Percentiles rank a stretch among this genome's conserved stretches.
These are phyloP conservation scores for Giardia muris DNA, from an alignment of 208 protist genomes.

Conservation along the genomic window DNA sequence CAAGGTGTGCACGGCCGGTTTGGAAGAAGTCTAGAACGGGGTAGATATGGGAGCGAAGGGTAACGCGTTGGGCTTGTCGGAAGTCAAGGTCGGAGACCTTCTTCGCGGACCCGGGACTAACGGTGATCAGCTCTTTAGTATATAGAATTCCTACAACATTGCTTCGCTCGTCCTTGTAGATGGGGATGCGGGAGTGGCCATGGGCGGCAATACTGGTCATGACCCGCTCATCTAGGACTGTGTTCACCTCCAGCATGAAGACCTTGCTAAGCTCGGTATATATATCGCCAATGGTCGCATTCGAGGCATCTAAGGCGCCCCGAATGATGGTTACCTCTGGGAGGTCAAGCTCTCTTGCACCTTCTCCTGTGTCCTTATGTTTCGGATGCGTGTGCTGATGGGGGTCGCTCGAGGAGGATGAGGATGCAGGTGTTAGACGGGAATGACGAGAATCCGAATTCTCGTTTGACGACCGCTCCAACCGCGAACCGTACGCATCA, in stretches of 20 bases:
- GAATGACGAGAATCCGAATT: not conserved
- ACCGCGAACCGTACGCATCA: constrained; percentile 37
- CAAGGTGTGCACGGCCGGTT: not conserved
- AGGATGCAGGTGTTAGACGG: not conserved
- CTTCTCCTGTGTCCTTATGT: not conserved
- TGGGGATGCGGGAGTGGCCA: constrained; percentile 47
- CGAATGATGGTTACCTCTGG: constrained; percentile 46
- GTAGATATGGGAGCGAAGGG: not conserved
- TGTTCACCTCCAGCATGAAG: constrained; percentile 40
- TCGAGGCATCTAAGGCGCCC: constrained; percentile 39
- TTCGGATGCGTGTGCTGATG: not conserved
- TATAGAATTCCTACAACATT: constrained; percentile 47
- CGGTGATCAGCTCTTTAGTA: constrained; percentile 40
- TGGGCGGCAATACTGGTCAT: constrained; percentile 33
- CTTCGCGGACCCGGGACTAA: not conserved
- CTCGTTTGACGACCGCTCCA: constrained; percentile 22
- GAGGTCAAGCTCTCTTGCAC: not conserved
- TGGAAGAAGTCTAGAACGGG: not conserved
- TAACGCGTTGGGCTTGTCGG: not conserved
- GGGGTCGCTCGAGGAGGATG: not conserved
- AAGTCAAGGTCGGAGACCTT: not conserved
- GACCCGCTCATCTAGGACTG: constrained; percentile 22
- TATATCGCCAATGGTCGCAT: constrained; percentile 39
- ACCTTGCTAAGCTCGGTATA: constrained; percentile 46
- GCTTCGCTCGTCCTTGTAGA: constrained; percentile 33